Conservation (phyloP, 352 stramenopile species). For the Phytopythium vexans region DNA sequence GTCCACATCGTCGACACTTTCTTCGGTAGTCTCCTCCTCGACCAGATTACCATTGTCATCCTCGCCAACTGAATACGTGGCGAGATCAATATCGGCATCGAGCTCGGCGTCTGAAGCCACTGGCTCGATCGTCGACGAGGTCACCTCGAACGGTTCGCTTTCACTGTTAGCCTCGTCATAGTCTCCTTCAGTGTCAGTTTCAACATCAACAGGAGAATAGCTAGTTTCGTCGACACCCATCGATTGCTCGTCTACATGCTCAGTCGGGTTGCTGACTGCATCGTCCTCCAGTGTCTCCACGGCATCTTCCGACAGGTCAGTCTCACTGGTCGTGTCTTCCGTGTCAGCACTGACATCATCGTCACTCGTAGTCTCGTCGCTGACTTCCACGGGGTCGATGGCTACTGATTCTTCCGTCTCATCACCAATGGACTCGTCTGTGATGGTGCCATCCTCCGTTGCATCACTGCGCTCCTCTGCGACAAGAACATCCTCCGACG, state of each 20-base stretch:
- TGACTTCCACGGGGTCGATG: not conserved
- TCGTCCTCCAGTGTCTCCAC: conserved; percentile 2
- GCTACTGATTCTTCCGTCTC: not conserved
- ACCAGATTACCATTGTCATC: not conserved
- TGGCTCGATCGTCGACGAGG: not conserved
- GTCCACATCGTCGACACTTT: not conserved
- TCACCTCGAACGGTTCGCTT: conserved; percentile 1
- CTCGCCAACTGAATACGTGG: not conserved
- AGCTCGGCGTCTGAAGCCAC: conserved; percentile 1
- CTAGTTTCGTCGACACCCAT: not conserved
- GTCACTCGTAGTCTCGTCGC: conserved; percentile 4
- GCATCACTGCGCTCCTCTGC: not conserved
- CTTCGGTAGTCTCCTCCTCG: not conserved
- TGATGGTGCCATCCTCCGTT: not conserved
- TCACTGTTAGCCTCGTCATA: not conserved
- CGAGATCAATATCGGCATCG: conserved; percentile 2
- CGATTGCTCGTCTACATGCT: not conserved
- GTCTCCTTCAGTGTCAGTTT: not conserved
- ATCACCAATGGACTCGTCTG: too few relatives aligned
- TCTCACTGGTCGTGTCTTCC: not conserved
- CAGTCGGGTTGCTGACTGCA: not conserved
- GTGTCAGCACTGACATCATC: not conserved
- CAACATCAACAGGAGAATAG: not conserved
- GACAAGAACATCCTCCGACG: not conserved
- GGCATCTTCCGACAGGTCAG: not conserved